Conservation (phyloP, 2,329 filamentous ascomycete species). For the Scolecobasidium constrictum region DNA sequence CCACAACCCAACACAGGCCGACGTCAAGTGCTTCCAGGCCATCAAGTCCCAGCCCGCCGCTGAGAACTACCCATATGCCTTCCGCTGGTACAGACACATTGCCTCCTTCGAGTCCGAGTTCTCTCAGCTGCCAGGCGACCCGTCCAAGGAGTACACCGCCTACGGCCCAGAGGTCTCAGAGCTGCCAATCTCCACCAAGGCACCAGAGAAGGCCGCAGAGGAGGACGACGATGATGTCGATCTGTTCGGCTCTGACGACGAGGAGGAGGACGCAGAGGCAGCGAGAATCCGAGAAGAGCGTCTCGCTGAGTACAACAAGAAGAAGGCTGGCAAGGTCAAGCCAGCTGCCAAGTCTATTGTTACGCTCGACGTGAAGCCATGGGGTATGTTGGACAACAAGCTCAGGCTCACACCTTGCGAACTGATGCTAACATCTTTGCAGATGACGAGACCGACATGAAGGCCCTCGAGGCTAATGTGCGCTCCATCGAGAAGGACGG, state of each 20-base stretch:
- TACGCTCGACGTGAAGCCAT: constrained; percentile 94
- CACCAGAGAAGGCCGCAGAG: constrained; percentile 53
- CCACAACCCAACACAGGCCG: constrained; percentile 74
- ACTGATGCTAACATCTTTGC: constrained; percentile 10
- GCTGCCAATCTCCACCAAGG: constrained; percentile 76
- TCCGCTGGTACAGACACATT: constrained; percentile 99
- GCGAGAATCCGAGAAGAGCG: constrained; percentile 76
- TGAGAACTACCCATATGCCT: constrained; percentile 84
- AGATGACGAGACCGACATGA: constrained; percentile 93
- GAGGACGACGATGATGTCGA: constrained; percentile 66
- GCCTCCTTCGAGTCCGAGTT: constrained; percentile 89
- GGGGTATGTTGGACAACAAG: constrained; percentile 91
- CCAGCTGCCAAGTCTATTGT: constrained; percentile 89
- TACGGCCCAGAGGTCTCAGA: constrained; percentile 80
- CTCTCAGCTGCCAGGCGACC: constrained; percentile 78
- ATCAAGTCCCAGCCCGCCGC: constrained; percentile 64
- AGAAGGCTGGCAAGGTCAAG: constrained; percentile 94
- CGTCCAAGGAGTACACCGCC: constrained; percentile 74
- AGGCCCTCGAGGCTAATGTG: constrained; percentile 67
- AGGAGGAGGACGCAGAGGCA: constrained; percentile 88
- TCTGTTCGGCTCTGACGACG: constrained; percentile 85
- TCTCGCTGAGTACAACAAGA: constrained; percentile 87
- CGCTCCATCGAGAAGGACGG: constrained; percentile 82
- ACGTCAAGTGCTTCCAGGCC: constrained; percentile 92
- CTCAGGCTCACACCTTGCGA: no score